Conservation (phyloP, 352 stramenopile species). For the Pythium rishiriense region DNA sequence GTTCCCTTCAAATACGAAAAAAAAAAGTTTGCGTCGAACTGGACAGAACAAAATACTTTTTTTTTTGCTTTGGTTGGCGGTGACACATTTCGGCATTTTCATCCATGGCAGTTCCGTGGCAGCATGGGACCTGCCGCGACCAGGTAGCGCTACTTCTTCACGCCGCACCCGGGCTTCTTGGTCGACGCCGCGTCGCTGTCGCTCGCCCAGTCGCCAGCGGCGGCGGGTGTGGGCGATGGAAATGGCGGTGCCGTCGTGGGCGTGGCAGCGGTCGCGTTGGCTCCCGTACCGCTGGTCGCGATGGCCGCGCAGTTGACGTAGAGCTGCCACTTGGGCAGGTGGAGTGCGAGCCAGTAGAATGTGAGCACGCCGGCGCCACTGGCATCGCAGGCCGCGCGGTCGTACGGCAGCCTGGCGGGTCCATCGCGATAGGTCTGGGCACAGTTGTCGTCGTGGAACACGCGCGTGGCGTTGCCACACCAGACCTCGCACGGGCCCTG, state of each 20-base stretch:
- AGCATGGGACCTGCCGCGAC: no score
- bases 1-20: no score
- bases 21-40: no score
- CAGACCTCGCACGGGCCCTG: slow-evolving; percentile 48
- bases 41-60: no score
- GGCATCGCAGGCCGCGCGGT: slow-evolving; percentile 30
- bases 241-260: neutral
- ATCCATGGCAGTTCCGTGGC: no score
- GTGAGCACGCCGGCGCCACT: slow-evolving; percentile 28
- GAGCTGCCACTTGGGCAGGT: slow-evolving; percentile 40
- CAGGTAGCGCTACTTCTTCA: neutral
- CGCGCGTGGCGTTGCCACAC: slow-evolving; percentile 38
- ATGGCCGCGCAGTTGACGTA: slow-evolving; percentile 45
- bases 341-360: slow-evolving; percentile 48
- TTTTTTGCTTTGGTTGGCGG: no score
- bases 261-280: neutral
- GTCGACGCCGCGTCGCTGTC: neutral
- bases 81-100: no score
- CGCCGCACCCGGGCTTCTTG: neutral
- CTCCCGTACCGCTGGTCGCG: slow-evolving; percentile 8
- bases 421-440: slow-evolving; percentile 18
- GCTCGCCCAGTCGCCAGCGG: neutral
- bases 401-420: slow-evolving; percentile 36
- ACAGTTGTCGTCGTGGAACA: slow-evolving; percentile 45
- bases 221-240: neutral